Conservation (phyloP, 208 protist species). For the Trypanosoma mega region DNA sequence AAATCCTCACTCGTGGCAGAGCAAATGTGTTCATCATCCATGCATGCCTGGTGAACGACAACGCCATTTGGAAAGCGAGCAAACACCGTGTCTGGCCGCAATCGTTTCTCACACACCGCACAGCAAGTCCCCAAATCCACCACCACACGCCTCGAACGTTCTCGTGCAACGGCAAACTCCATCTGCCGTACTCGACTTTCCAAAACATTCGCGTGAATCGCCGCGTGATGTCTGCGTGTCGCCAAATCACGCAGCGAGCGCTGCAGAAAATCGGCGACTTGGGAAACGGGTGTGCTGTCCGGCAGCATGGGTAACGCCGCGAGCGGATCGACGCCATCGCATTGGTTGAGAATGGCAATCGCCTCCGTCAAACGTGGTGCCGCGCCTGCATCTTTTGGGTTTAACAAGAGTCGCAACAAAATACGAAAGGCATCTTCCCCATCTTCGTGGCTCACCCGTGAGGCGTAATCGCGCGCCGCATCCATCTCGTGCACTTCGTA, state of each 20-base stretch:
- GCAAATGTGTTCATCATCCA: conserved; percentile 50
- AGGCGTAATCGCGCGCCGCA: conserved; percentile 54
- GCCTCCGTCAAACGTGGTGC: conserved; percentile 30
- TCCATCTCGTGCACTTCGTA: conserved; percentile 38
- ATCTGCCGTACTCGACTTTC: conserved; percentile 22
- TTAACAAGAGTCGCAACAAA: conserved; percentile 41
- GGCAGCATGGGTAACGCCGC: conserved; percentile 65
- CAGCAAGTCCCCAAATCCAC: conserved; percentile 40
- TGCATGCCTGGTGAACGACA: conserved; percentile 67
- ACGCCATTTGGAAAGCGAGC: conserved; percentile 62
- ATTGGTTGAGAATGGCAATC: conserved; percentile 42
- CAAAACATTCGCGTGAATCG: conserved; percentile 37
- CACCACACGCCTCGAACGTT: conserved; percentile 27
- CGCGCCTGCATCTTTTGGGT: conserved; percentile 5
- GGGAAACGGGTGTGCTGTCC: conserved; percentile 38
- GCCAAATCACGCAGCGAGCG: conserved; percentile 38
- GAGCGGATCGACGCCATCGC: conserved; percentile 38
- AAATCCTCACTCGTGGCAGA: conserved; percentile 35
- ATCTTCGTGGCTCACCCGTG: conserved; percentile 29
- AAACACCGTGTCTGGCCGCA: conserved; percentile 61
- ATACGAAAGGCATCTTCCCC: conserved; percentile 38
- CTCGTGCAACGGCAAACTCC: conserved; percentile 26
- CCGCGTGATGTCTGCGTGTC: conserved; percentile 30
- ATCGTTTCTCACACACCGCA: conserved; percentile 51
- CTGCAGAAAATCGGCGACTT: conserved; percentile 48